Conservation (phyloP, 139 green algal species). For the Deuterostichococcus epilithicus region DNA sequence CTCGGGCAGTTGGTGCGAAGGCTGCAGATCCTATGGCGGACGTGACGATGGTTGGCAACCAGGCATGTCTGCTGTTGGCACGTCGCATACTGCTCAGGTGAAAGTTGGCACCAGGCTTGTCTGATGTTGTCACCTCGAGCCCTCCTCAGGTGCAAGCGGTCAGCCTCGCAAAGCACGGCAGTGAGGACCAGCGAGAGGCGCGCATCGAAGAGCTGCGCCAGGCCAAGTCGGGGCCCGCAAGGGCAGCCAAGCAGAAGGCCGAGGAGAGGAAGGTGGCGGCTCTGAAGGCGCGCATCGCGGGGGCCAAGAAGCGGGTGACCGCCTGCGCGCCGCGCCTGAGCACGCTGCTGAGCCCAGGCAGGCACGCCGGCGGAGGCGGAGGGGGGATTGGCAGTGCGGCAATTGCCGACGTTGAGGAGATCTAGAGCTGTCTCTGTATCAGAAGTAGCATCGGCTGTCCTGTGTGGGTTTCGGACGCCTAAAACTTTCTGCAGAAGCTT, state of each 20-base stretch:
- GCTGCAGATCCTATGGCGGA: no score
- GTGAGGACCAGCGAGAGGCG: neutral
- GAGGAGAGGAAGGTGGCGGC: neutral
- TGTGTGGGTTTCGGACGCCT: no score
- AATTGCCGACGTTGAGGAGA: neutral
- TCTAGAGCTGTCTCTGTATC: no score
- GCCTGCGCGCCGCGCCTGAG: neutral
- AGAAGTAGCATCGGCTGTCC: no score
- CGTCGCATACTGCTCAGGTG: no score
- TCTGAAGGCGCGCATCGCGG: neutral
- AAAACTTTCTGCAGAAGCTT: no score
- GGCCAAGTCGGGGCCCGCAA: neutral
- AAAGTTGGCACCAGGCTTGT: no score
- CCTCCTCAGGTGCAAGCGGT: neutral
- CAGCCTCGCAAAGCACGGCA: neutral
- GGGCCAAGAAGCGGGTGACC: neutral
- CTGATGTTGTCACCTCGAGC: no score
- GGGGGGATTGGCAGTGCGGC: neutral
- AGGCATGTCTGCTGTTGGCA: no score
- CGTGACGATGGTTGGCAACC: no score
- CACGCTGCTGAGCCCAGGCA: neutral
- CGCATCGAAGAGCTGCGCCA: neutral
- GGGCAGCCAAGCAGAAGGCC: neutral
- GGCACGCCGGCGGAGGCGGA: neutral
- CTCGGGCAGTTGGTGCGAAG: no score